Evolutionary conservation across 2,329 filamentous ascomycete genomes (phyloP), one percentile per base, ranked within the genome.

Genomic region (Hypoxylon sp.): DNA sequence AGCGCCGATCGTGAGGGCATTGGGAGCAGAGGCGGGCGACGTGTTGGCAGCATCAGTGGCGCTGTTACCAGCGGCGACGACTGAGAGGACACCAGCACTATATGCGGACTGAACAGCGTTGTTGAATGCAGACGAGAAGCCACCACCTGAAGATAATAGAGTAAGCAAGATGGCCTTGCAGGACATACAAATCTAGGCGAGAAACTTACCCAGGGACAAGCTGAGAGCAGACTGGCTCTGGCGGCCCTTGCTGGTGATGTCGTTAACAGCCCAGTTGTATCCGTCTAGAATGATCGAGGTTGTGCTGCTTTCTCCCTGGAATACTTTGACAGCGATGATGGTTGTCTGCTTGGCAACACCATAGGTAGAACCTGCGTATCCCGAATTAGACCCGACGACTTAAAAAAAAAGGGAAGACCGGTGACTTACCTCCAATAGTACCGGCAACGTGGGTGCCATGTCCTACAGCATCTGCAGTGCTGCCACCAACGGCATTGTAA

Each of bases 11-110:
- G 85, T 87, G 56, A 87, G 73, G 51, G 85, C 86, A 28, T 80
- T 78, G n/a, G 82, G 73, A 1, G 81, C 81, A 0, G 83, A 84
- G 1, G 84, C 85, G 0, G 86, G 86, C 0, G 85, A 88, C 48
- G 74, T 78, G 68, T 78, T 76, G 14, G 71, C 71, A 0, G 80
- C 80, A 61, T 84, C 77, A 13, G 68, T 72, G 61, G 76, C 76
- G 11, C 79, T 78, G 75, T 89, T 89, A n/a, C 87, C 87, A 14
- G 87, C 86, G 5, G 87, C 86, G 0, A 87, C 85, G 32, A 86
- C 83, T 1, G 84, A 82, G n/a, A 86, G 80, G 34, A 89, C 76
- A 32, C 86, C 86, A 0, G 75, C 71, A 25, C 68, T 71, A 74
- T 81, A 83, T 25, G 84, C 84, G 28, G 75, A 77, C 41, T 83